phyloP scores from a whole-genome alignment of 495 filamentous ascomycete species.

The Annulohypoxylon moriforme region DNA sequence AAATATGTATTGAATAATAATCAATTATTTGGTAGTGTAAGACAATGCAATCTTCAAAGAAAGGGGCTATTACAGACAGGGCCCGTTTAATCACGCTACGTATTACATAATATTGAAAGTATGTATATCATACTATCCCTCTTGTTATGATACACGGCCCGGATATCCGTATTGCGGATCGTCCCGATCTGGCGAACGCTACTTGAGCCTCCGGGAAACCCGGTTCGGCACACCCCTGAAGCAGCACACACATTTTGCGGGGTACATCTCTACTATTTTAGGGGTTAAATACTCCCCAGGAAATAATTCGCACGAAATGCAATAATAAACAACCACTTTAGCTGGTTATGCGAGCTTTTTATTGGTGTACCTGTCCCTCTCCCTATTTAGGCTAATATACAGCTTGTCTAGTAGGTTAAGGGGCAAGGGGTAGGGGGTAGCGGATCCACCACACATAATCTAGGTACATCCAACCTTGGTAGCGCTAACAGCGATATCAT shows the following conservation, averaged over 20 bases:
- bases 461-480: constrained; percentile 59
- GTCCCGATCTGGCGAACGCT: background rate
- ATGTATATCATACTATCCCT: background rate
- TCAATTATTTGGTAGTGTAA: no score
- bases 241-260: background rate
- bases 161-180: background rate
- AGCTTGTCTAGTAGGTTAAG: background rate
- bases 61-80: no score
- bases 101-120: no score
- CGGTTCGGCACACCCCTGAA: background rate
- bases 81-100: no score
- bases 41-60: no score
- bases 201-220: constrained; percentile 5
- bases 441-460: constrained; percentile 1
- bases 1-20: no score
- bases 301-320: background rate
- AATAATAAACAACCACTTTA: background rate
- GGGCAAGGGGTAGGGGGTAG: constrained; percentile 1
- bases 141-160: background rate
- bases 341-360: background rate
- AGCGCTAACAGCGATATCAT: constrained; percentile 61
- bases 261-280: constrained; percentile 2
- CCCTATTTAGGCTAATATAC: constrained; percentile 20
- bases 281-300: constrained; percentile 1
- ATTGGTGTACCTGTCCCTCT: constrained; percentile 11